These are phyloP conservation scores for Phytophthora sp. DNA, from an alignment of 352 stramenopile genomes.

Conservation along the genomic window DNA sequence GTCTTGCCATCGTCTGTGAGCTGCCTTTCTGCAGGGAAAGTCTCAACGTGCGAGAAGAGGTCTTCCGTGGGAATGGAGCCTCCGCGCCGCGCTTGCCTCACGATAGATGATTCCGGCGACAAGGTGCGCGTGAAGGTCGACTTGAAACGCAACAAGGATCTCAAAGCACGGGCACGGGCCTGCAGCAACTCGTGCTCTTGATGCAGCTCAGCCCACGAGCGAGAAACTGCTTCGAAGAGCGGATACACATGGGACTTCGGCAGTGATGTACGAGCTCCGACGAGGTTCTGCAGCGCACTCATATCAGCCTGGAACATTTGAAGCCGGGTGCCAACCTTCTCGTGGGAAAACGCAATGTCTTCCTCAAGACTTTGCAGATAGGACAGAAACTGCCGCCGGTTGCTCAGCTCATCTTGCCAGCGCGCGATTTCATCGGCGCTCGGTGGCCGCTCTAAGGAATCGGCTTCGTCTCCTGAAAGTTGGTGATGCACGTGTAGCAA, in stretches of 20 bases:
- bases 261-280: conserved; percentile 86
- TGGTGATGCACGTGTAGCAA: conserved; percentile 79
- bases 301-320: conserved; percentile 76
- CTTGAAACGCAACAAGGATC: conserved; percentile 78
- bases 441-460: conserved; percentile 16
- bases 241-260: conserved; percentile 95
- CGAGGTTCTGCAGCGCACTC: conserved; percentile 77
- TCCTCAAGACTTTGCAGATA: conserved; percentile 93
- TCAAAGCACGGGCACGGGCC: conserved; percentile 67
- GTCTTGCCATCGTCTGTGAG: conserved; percentile 27
- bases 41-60: conserved; percentile 73
- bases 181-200: conserved; percentile 77
- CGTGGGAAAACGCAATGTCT: conserved; percentile 83
- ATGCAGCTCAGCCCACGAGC: conserved; percentile 84
- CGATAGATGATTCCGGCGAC: conserved; percentile 57
- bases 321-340: conserved; percentile 81
- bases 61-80: conserved; percentile 68
- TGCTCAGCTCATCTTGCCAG: conserved; percentile 93
- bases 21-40: conserved; percentile 53
- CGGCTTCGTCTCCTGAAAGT: conserved; percentile 29
- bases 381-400: conserved; percentile 91
- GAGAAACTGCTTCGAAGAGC: conserved; percentile 91
- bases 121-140: conserved; percentile 72
- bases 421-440: conserved; percentile 60
- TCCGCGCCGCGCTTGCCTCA: conserved; percentile 56